These are phyloP conservation scores for Malus hybrid DNA, from an alignment of 331 rosid species.

Conservation along the genomic window DNA sequence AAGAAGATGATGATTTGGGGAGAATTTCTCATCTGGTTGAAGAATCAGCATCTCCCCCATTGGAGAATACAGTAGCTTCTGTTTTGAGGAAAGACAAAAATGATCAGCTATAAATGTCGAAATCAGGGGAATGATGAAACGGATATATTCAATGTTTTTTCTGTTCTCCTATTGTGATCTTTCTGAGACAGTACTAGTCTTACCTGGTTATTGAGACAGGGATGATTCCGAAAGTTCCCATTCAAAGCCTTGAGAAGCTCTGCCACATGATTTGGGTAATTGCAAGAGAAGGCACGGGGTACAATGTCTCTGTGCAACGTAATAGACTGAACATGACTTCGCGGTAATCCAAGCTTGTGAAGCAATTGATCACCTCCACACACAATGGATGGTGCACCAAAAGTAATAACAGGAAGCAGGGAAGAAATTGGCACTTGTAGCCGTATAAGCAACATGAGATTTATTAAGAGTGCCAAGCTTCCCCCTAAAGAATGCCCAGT, in stretches of 20 bases:
- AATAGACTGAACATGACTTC: constrained; percentile 68
- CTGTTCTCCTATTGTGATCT: neutral
- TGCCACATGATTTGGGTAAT: constrained; percentile 76
- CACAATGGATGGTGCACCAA: constrained; percentile 87
- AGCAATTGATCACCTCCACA: constrained; percentile 87
- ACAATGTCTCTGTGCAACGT: constrained; percentile 93
- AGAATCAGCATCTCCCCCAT: constrained; percentile 86
- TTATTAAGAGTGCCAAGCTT: constrained; percentile 79
- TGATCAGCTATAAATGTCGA: constrained; percentile 6
- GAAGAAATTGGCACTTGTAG: constrained; percentile 61
- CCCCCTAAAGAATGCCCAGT: constrained; percentile 98
- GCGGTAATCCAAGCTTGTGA: constrained; percentile 64
- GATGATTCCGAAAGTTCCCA: constrained; percentile 76
- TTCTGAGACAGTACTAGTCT: neutral
- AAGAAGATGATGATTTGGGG: constrained; percentile 76
- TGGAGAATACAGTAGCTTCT: constrained; percentile 76
- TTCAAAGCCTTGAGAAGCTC: constrained; percentile 81
- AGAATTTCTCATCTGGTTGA: constrained; percentile 83
- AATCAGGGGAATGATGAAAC: neutral
- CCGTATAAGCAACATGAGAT: constrained; percentile 81
- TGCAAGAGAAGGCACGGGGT: constrained; percentile 93
- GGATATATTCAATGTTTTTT: neutral
- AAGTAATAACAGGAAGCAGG: constrained; percentile 84
- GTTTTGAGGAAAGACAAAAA: constrained; percentile 10
- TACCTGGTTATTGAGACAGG: constrained; percentile 82